These are phyloP conservation scores for Fusarium praegraminearum DNA, from an alignment of 2,329 filamentous ascomycete genomes.

Conservation along the genomic window DNA sequence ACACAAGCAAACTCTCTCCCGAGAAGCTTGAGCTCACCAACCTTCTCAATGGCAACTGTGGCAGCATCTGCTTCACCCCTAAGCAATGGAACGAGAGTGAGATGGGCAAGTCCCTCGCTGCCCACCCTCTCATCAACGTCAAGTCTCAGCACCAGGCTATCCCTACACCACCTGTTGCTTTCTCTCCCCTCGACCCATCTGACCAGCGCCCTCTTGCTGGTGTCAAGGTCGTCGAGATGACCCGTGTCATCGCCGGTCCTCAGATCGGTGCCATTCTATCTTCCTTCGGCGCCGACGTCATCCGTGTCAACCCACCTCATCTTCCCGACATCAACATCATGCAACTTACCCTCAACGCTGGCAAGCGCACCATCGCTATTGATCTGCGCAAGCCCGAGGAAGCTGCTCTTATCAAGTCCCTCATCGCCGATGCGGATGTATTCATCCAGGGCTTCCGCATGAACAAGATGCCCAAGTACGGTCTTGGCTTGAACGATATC, in stretches of 20 bases:
- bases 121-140: constrained; percentile 16
- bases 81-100: constrained; percentile 32
- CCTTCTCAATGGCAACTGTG: constrained; percentile 18
- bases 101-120: constrained; percentile 23
- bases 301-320: constrained; percentile 15
- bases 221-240: constrained; percentile 25
- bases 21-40: constrained; percentile 24
- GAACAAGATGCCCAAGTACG: constrained; percentile 33
- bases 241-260: constrained; percentile 21
- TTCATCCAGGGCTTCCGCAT: constrained; percentile 26
- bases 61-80: constrained; percentile 12
- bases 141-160: constrained; percentile 14
- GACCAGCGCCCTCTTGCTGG: constrained; percentile 12
- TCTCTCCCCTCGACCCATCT: background rate
- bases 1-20: constrained; percentile 41
- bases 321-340: constrained; percentile 21
- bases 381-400: constrained; percentile 18
- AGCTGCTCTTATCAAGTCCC: constrained; percentile 10
- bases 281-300: constrained; percentile 21
- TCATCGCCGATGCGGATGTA: constrained; percentile 11
- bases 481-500: constrained; percentile 15
- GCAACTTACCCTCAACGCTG: constrained; percentile 23
- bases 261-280: constrained; percentile 20
- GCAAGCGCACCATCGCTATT: constrained; percentile 26
- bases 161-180: constrained; percentile 4